Evolutionary conservation across 2,329 filamentous ascomycete species (phyloP).

Genomic region (Neopestalotiopsis sp.): DNA sequence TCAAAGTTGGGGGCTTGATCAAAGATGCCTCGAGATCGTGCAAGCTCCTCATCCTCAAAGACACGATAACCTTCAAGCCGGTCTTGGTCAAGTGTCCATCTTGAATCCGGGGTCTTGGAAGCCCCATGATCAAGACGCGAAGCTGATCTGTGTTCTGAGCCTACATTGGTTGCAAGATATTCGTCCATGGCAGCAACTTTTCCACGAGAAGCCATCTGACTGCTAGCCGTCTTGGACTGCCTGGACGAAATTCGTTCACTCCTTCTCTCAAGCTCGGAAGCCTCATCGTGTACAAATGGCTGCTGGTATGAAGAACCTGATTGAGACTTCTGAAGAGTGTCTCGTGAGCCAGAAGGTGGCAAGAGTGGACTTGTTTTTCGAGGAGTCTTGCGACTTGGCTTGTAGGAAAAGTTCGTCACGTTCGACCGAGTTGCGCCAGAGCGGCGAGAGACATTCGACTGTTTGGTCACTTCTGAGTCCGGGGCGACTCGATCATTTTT

Average conservation of each 20-base stretch:
- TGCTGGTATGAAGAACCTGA: neutral
- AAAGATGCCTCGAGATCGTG: neutral
- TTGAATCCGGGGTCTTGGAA: neutral
- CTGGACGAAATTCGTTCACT: neutral
- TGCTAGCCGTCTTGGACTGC: neutral
- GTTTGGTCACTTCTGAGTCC: neutral
- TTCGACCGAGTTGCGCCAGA: neutral
- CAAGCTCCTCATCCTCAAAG: neutral
- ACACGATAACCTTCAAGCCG: neutral
- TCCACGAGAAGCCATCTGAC: neutral
- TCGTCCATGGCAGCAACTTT: neutral
- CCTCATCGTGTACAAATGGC: neutral
- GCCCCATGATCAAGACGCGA: neutral
- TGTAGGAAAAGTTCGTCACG: neutral
- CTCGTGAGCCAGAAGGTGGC: neutral
- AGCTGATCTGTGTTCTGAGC: neutral
- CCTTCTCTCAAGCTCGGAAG: neutral
- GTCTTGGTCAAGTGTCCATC: neutral
- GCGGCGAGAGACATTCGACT: neutral
- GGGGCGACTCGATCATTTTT: neutral
- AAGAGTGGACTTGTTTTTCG: slow-evolving; percentile 4
- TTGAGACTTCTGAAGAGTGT: neutral
- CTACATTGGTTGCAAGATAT: neutral
- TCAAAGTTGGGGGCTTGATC: neutral
- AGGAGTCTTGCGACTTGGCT: neutral